These are phyloP conservation scores for Wickerhamiella dianesei DNA, from an alignment of 805 yeast genomes.

Conservation along the genomic window DNA sequence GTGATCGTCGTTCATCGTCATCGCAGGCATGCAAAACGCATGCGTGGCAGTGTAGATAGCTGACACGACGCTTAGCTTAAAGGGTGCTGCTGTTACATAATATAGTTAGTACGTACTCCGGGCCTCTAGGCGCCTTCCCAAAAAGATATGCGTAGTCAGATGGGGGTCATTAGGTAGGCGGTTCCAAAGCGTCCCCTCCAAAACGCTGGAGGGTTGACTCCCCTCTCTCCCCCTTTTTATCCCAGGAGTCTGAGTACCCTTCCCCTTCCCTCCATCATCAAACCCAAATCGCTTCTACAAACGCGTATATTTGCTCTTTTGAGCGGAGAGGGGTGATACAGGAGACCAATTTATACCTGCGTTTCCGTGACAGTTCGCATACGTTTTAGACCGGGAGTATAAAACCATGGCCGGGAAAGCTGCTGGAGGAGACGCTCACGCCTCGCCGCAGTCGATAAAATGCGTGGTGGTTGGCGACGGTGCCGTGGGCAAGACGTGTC, in stretches of 20 bases:
- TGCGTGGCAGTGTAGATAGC: too few relatives aligned
- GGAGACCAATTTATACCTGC: neutral
- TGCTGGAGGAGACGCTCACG: constrained; percentile 1
- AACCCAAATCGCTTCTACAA: neutral
- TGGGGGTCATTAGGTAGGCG: too few relatives aligned
- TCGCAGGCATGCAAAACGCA: too few relatives aligned
- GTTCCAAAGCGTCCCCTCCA: too few relatives aligned
- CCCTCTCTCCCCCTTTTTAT: neutral
- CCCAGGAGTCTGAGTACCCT: neutral
- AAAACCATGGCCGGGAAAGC: neutral
- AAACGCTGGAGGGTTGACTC: too few relatives aligned
- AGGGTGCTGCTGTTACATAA: too few relatives aligned
- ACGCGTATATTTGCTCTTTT: neutral
- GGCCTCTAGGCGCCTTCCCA: too few relatives aligned
- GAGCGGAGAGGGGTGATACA: neutral
- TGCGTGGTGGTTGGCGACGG: constrained; percentile 99
- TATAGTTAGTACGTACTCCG: too few relatives aligned
- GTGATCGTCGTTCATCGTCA: too few relatives aligned
- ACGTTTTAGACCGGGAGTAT: neutral
- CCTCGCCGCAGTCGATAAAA: constrained; percentile 34
- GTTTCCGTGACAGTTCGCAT: neutral
- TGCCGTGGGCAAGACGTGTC: constrained; percentile 97
- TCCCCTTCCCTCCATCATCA: neutral
- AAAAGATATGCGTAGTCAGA: too few relatives aligned
- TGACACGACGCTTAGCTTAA: too few relatives aligned